phyloP scores from a whole-genome alignment of 2,329 filamentous ascomycete species.

The Ceratocystiopsis sp. region DNA sequence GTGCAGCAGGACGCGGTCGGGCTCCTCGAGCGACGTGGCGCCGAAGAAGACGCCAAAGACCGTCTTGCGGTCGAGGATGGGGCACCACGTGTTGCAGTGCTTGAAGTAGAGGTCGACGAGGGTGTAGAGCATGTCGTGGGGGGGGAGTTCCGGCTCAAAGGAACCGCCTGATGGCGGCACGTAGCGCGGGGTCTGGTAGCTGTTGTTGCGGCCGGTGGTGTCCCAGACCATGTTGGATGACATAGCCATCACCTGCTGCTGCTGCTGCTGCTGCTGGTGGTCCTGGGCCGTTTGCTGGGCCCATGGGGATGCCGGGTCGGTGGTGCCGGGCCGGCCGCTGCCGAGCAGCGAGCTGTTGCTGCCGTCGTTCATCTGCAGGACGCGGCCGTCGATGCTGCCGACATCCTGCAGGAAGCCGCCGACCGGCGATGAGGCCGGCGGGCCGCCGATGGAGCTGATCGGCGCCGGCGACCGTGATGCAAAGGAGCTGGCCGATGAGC shows the following conservation, averaged over 20 bases:
- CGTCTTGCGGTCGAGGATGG: conserved; percentile 68
- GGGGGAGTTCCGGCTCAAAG: conserved; percentile 51
- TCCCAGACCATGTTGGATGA: not conserved
- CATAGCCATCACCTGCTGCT: not conserved
- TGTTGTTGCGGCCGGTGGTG: conserved; percentile 28
- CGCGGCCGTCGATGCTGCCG: too few relatives aligned
- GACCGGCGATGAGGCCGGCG: too few relatives aligned
- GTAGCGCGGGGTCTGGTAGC: conserved; percentile 23
- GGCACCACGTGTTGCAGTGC: conserved; percentile 70
- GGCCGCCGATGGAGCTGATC: too few relatives aligned
- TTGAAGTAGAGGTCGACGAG: conserved; percentile 65
- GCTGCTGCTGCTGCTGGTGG: conserved; percentile 12
- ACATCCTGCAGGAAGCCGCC: too few relatives aligned
- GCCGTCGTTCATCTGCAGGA: too few relatives aligned
- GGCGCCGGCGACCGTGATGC: too few relatives aligned
- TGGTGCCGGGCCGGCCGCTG: too few relatives aligned
- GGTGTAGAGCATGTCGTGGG: conserved; percentile 56
- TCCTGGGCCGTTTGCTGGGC: too few relatives aligned
- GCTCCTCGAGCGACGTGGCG: conserved; percentile 56
- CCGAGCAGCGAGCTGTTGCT: too few relatives aligned
- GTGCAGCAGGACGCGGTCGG: conserved; percentile 67
- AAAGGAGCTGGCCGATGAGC: not conserved
- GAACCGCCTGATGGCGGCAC: conserved; percentile 20
- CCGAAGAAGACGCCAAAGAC: conserved; percentile 73
- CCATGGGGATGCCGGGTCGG: too few relatives aligned